Conservation (phyloP, 352 stramenopile species). For the Bremia lactucae region DNA sequence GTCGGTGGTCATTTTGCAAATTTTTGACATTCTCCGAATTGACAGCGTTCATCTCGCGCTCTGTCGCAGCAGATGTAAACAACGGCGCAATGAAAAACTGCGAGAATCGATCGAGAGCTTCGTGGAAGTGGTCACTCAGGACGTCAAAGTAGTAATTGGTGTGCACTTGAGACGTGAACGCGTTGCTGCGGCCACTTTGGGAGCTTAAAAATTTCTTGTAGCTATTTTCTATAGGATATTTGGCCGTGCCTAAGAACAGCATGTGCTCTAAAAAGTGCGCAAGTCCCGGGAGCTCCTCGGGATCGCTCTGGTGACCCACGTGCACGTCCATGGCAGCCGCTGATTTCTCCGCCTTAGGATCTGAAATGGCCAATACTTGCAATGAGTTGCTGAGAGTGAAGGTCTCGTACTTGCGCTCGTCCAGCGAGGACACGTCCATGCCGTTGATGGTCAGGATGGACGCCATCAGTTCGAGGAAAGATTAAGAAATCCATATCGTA, state of each 20-base stretch:
- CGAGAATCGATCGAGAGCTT: constrained; percentile 91
- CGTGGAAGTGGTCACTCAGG: constrained; percentile 56
- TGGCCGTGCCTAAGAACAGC: constrained; percentile 93
- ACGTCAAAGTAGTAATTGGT: constrained; percentile 98
- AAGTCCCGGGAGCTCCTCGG: constrained; percentile 70
- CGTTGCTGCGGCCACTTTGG: constrained; percentile 92
- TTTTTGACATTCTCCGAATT: constrained; percentile 96
- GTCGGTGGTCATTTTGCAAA: constrained; percentile 87
- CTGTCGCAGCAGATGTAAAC: constrained; percentile 85
- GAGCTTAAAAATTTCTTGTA: constrained; percentile 89
- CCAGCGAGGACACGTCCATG: constrained; percentile 53
- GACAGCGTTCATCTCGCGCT: constrained; percentile 93
- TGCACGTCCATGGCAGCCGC: constrained; percentile 92
- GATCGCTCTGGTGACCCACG: constrained; percentile 90
- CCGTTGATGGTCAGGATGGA: constrained; percentile 31
- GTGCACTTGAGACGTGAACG: constrained; percentile 92
- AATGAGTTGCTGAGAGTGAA: constrained; percentile 43
- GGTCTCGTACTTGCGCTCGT: constrained; percentile 50
- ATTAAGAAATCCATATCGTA: not conserved
- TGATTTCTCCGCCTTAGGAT: constrained; percentile 87
- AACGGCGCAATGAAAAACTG: constrained; percentile 97
- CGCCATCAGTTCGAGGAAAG: constrained; percentile 7
- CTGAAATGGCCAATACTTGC: constrained; percentile 81
- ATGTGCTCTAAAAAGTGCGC: constrained; percentile 95
- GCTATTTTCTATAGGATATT: constrained; percentile 93